A percentile compares a stretch with the other conserved stretches of the same genome.
Conservation (phyloP, 805 yeast species). For the Ogataea neopini region DNA sequence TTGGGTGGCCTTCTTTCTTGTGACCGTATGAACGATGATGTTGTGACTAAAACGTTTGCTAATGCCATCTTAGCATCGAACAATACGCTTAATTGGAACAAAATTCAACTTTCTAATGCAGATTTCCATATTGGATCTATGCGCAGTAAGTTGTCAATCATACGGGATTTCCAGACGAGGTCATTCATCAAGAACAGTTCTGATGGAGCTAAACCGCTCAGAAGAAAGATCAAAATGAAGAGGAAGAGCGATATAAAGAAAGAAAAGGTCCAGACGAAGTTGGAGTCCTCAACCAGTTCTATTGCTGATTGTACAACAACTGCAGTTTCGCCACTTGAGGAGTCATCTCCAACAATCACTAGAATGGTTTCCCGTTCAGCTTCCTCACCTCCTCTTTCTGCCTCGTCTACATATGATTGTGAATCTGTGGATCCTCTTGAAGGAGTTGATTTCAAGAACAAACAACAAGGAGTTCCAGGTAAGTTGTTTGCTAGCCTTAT, state of each 20-base stretch:
- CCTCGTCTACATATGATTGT: slow-evolving; percentile 7
- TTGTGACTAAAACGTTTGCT: slow-evolving; percentile 36
- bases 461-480: neutral
- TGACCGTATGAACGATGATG: slow-evolving; percentile 35
- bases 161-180: slow-evolving; percentile 48
- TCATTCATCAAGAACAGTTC: slow-evolving; percentile 38
- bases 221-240: slow-evolving; percentile 30
- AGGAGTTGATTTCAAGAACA: neutral
- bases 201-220: slow-evolving; percentile 31
- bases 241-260: neutral
- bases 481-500: neutral
- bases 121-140: slow-evolving; percentile 34
- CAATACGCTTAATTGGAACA: slow-evolving; percentile 31
- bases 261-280: neutral
- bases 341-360: slow-evolving; percentile 18
- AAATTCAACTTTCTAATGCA: slow-evolving; percentile 36
- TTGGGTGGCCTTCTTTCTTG: slow-evolving; percentile 44
- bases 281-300: slow-evolving; percentile 1
- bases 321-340: slow-evolving; percentile 3
- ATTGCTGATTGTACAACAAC: neutral
- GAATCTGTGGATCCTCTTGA: slow-evolving; percentile 1
- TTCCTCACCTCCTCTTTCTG: slow-evolving; percentile 21
- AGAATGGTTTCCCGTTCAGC: slow-evolving; percentile 21
- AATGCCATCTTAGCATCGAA: slow-evolving; percentile 31
- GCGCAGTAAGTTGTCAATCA: slow-evolving; percentile 39